Conservation (phyloP, 768 basidiomycete species). For the Collybia sp. region DNA sequence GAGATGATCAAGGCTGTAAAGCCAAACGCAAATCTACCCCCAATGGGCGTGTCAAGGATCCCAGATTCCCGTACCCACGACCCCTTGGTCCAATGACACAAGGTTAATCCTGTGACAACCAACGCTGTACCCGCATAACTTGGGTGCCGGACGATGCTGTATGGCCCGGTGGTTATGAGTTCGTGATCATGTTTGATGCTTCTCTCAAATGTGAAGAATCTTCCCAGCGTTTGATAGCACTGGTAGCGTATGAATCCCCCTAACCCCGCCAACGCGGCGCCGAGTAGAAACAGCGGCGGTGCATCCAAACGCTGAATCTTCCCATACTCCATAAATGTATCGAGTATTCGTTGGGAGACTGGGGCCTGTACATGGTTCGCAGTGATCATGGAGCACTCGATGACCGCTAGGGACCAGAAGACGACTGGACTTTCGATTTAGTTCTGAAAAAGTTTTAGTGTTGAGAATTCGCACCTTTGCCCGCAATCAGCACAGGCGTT, state of each 20-base stretch:
- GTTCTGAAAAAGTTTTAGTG: not conserved
- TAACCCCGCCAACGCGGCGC: not conserved
- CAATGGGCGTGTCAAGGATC: slow-evolving; percentile 7
- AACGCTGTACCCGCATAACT: slow-evolving; percentile 18
- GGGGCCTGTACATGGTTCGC: slow-evolving; percentile 21
- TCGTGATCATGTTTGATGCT: slow-evolving; percentile 15
- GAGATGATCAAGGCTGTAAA: not conserved
- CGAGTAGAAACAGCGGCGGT: slow-evolving; percentile 18
- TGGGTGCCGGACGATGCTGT: slow-evolving; percentile 23
- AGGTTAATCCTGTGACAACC: slow-evolving; percentile 19
- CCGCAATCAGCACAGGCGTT: slow-evolving; percentile 22
- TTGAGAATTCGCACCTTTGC: slow-evolving; percentile 27
- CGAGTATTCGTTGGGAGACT: slow-evolving; percentile 18
- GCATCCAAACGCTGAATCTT: slow-evolving; percentile 19
- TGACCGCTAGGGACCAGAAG: slow-evolving; percentile 31
- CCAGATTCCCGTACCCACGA: slow-evolving; percentile 12
- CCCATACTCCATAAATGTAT: slow-evolving; percentile 17
- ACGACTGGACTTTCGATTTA: slow-evolving; percentile 19
- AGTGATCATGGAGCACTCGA: slow-evolving; percentile 31
- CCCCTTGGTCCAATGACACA: slow-evolving; percentile 15
- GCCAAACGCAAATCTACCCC: slow-evolving; percentile 1
- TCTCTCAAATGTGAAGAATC: slow-evolving; percentile 22
- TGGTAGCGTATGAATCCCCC: slow-evolving; percentile 17
- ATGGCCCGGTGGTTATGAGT: slow-evolving; percentile 23
- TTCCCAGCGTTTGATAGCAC: slow-evolving; percentile 20